These are phyloP conservation scores for Erysimum cheiri DNA, from an alignment of 441 rosid genomes.

Conservation along the genomic window DNA sequence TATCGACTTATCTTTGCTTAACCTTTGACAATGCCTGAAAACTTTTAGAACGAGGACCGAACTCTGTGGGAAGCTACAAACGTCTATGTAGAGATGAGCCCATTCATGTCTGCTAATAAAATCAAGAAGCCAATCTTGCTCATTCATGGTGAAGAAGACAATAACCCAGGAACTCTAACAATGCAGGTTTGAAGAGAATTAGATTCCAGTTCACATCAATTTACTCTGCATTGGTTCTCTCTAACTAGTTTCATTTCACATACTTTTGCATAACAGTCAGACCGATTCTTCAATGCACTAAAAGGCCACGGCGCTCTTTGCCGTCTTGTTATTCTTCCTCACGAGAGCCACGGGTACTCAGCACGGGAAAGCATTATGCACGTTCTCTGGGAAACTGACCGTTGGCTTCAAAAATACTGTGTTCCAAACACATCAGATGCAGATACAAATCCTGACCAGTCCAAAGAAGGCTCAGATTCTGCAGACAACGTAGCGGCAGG, in stretches of 20 bases:
- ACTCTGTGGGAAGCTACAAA: conserved; percentile 94
- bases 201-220: not conserved
- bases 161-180: conserved; percentile 92
- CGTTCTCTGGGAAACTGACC: conserved; percentile 95
- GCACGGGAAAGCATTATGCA: conserved; percentile 98
- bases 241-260: conserved; percentile 35
- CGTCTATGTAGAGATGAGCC: conserved; percentile 93
- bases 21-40: conserved; percentile 24
- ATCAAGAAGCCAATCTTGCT: conserved; percentile 95
- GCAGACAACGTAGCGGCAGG: conserved; percentile 53
- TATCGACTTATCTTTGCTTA: conserved; percentile 13
- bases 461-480: conserved; percentile 48
- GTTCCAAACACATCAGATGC: conserved; percentile 58
- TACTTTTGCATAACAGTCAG: conserved; percentile 64
- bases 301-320: conserved; percentile 94
- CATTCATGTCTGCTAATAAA: conserved; percentile 93
- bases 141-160: conserved; percentile 97
- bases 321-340: conserved; percentile 85
- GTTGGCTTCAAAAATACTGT: conserved; percentile 91
- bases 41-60: conserved; percentile 82
- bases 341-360: conserved; percentile 94
- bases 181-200: conserved; percentile 70
- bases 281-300: conserved; percentile 90
- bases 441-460: conserved; percentile 46
- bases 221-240: conserved; percentile 12